phyloP scores from a whole-genome alignment of 148 eudicot species.

The Salicornia ramosissima region DNA sequence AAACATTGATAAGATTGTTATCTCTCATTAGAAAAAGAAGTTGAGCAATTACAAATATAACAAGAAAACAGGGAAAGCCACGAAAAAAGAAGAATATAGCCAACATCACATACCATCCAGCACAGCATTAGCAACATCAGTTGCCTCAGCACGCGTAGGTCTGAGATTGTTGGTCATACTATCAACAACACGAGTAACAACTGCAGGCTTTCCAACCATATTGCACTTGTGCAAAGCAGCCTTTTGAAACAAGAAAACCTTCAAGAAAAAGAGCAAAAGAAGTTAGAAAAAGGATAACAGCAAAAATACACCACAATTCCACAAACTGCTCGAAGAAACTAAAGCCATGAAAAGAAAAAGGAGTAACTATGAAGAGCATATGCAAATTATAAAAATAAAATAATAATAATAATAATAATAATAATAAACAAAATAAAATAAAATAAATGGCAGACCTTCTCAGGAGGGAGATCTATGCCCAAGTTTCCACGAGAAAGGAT shows the following conservation, averaged over 20 bases:
- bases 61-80: not conserved
- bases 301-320: not conserved
- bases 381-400: too few relatives aligned
- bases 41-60: too few relatives aligned
- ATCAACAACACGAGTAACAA: conserved; percentile 95
- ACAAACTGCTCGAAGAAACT: conserved; percentile 11
- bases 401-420: too few relatives aligned
- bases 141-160: conserved; percentile 99
- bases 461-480: conserved; percentile 97
- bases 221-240: conserved; percentile 93
- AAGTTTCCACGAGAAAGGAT: conserved; percentile 98
- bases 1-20: too few relatives aligned
- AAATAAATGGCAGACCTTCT: conserved; percentile 53
- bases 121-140: conserved; percentile 98
- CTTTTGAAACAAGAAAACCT: conserved; percentile 96
- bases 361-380: not conserved
- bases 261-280: conserved; percentile 13
- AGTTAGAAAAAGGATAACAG: not conserved
- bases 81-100: not conserved
- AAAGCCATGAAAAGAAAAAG: not conserved
- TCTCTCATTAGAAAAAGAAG: too few relatives aligned
- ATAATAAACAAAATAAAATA: too few relatives aligned
- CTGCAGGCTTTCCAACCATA: conserved; percentile 97
- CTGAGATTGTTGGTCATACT: conserved; percentile 96
- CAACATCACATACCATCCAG: conserved; percentile 58